These are phyloP conservation scores for Rhodotorula sp. DNA, from an alignment of 1,284 basidiomycete genomes.

Conservation along the genomic window DNA sequence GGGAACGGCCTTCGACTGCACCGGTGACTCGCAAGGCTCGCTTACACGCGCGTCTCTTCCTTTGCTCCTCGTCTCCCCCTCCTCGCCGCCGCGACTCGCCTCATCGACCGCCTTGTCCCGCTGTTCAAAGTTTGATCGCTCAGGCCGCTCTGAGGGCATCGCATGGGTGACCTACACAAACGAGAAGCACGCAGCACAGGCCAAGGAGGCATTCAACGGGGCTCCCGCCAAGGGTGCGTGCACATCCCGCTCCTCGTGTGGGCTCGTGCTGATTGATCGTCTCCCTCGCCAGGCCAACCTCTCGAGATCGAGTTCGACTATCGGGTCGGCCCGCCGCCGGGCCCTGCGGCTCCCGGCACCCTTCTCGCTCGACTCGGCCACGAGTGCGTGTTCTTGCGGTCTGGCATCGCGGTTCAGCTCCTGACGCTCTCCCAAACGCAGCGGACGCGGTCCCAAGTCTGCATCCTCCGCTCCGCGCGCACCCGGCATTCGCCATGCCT, in stretches of 20 bases:
- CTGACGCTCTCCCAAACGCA: no score
- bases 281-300: constrained; percentile 30
- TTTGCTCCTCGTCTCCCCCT: constrained; percentile 17
- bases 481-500: background rate
- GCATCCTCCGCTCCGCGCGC: background rate
- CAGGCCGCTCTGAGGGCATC: constrained; percentile 83
- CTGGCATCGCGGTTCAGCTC: no score
- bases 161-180: constrained; percentile 82
- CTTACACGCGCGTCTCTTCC: constrained; percentile 16
- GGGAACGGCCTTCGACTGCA: background rate
- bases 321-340: constrained; percentile 14
- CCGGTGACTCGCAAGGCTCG: background rate
- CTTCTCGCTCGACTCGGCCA: constrained; percentile 35
- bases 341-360: constrained; percentile 23
- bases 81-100: constrained; percentile 39
- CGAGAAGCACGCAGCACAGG: constrained; percentile 71
- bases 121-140: constrained; percentile 90
- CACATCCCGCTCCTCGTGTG: rapidly evolving
- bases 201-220: constrained; percentile 83
- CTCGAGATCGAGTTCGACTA: constrained; percentile 40
- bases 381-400: constrained; percentile 2
- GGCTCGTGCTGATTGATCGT: background rate
- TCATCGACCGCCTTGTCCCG: constrained; percentile 56
- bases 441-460: background rate
- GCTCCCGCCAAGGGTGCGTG: constrained; percentile 80